Base-by-base conservation (phyloP, 257 asterid genomes). In the Solanum rostratum region DNA sequence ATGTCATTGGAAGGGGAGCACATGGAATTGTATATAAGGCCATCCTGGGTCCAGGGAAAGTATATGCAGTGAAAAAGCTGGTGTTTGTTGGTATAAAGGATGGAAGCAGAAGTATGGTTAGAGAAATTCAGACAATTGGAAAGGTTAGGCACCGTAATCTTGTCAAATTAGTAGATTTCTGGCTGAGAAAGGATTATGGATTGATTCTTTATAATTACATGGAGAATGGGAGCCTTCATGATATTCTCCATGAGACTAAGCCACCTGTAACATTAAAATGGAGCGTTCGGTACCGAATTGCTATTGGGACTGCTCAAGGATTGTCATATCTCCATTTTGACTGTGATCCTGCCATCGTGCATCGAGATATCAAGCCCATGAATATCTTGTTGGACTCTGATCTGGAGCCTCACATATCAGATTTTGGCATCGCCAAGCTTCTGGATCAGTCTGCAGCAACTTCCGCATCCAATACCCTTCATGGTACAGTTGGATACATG, bases 401-500 rank as follows among this genome's bases (percentile, higher is more conserved):
- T 3, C 81, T 93, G 87, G 97, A 91, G 90, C 93, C 98, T 30
- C 98, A 91, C 87, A 90, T 95, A 80, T 92, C 98, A 0, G 98
- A 95, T 86, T 95, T 95, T 68, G 98, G 98, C 84, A 91, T 93
- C 83, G 95, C 98, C 79, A 93, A 92, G 92, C 92, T 95, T 84
- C 85, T 95, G 89, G 96, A 93, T 57, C 95, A 90, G 78, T 87
- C 97, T 9, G 89, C 86, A 82, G 39, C 89, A 85, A 88, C 92
- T 6, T 16, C 86, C 30, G 83, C 88, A 50, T 91, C 90, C 71
- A 87, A 85, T 59, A 73, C 79, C 33, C 88, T 95, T 79, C 92
- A 85, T 84, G 98, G 98, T 68, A 93, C 97, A 24, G 83, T 91
- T 41, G 97, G 97, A 41, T 95, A 93, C 89, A 92, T 95, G 76